A percentile compares a stretch with the other conserved stretches of the same genome.
Evolutionary conservation across 2,329 filamentous ascomycete species (phyloP).

Genomic region (Fonsecaea erecta): DNA sequence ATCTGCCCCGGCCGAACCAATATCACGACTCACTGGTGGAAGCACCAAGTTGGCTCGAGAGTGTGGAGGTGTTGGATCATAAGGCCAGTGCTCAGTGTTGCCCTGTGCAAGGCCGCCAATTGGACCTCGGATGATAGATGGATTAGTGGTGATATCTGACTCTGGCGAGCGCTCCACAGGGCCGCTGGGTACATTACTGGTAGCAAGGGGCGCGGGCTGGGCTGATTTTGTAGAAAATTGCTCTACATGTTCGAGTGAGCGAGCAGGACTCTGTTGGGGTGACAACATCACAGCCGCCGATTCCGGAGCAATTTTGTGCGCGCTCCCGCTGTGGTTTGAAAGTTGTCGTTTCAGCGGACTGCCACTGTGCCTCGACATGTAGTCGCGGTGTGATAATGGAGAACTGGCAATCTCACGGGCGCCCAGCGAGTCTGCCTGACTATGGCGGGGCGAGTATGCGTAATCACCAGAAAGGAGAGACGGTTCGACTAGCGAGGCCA

Average conservation of each 20-base stretch:
- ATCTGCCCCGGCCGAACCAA: conserved; percentile 51
- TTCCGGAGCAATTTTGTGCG: conserved; percentile 45
- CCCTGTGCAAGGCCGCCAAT: conserved; percentile 61
- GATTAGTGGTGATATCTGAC: conserved; percentile 78
- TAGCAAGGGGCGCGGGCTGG: conserved; percentile 30
- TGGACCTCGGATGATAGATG: conserved; percentile 78
- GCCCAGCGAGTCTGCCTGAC: conserved; percentile 27
- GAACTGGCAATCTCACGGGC: conserved; percentile 42
- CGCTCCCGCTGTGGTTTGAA: conserved; percentile 43
- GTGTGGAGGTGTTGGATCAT: conserved; percentile 58
- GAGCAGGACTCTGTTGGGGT: conserved; percentile 57
- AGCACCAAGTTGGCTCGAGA: conserved; percentile 43
- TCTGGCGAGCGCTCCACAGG: conserved; percentile 40
- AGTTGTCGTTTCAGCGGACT: conserved; percentile 54
- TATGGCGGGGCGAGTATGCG: conserved; percentile 24
- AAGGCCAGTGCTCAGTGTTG: conserved; percentile 59
- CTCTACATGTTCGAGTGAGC: conserved; percentile 20
- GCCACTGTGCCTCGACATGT: conserved; percentile 41
- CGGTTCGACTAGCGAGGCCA: conserved; percentile 86
- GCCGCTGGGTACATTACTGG: conserved; percentile 17
- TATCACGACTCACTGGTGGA: conserved; percentile 45
- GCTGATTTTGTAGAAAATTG: conserved; percentile 9
- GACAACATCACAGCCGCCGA: conserved; percentile 51
- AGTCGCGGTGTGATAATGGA: conserved; percentile 33
- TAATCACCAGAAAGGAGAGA: conserved; percentile 67